Evolutionary conservation across 345 rosid genomes (phyloP).

Genomic region (Lenwebbia sp.): DNA sequence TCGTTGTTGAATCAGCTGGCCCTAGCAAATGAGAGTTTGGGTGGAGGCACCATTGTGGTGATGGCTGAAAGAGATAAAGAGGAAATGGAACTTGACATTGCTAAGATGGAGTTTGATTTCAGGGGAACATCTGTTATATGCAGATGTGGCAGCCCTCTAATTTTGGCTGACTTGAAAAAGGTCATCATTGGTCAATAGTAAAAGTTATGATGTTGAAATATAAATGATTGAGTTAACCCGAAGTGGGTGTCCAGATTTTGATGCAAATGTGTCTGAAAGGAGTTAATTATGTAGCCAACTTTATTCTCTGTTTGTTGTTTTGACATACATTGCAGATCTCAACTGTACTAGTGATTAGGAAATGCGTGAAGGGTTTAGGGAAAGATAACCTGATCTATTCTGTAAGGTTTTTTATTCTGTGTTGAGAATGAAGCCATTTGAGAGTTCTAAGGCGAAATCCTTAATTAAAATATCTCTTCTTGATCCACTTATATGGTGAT

Average conservation of each 20-base stretch:
- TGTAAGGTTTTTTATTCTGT: not conserved
- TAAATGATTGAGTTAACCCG: not conserved
- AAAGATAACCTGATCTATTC: not conserved
- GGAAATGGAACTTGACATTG: constrained; percentile 77
- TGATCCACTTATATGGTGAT: not conserved
- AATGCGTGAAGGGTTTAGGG: not conserved
- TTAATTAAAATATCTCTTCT: not conserved
- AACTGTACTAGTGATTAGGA: not conserved
- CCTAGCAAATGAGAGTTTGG: constrained; percentile 68
- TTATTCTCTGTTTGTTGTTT: not conserved
- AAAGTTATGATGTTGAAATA: not conserved
- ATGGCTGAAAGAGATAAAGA: constrained; percentile 77
- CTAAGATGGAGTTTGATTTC: constrained; percentile 71
- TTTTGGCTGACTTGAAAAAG: constrained; percentile 64
- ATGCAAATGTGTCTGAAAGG: not conserved
- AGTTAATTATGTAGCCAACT: not conserved
- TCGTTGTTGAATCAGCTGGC: constrained; percentile 59
- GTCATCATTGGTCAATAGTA: constrained; percentile 6
- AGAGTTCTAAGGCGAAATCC: not conserved
- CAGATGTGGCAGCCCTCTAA: constrained; percentile 69
- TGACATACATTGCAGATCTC: not conserved
- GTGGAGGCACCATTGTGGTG: constrained; percentile 66
- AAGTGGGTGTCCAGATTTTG: not conserved
- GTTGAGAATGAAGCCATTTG: not conserved
- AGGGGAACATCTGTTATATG: constrained; percentile 64